Base-by-base conservation (phyloP, 148 eudicot species). In the Diospyros lotus region DNA sequence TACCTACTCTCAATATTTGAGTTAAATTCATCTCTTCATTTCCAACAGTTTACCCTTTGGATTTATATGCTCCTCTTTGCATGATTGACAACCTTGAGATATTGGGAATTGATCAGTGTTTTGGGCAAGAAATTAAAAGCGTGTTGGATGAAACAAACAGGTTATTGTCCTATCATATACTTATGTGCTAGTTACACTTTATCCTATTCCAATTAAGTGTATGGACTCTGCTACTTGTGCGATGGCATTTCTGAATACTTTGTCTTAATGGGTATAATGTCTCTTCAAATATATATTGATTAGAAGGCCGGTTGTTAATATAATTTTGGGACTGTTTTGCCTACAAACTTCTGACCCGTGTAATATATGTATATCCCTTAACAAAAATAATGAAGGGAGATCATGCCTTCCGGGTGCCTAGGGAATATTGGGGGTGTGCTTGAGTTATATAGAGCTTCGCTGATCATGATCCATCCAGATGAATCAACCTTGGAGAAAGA, bases 241-340 rank as follows among this genome's bases (percentile, higher is more conserved):
- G 46, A 65, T 90, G 79, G 96, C 99, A 52, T 95, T 95, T 66
- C 84, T n/a, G 94, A 44, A 63, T 92, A 59, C 67, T 95, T 76
- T 87, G 93, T 69, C 76, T 79, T 63, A 82, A 87, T 78, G 99
- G 97, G 58, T 95, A 92, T 79, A 79, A 84, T 75, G 89, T 95
- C 75, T 88, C 91, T 71, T 90, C 94, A 80, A 96, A 97, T 91
- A 81, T 6, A 71, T 76, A 11, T 28, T 46, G n/a, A 56, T 44
- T 18, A 54, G 68, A 4, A 17, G 53, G 58, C 58, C 58, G 41
- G 0, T 43, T 9, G 10, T 62, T 64, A 13, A 15, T 64, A n/a
- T 66, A 9, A 38, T 62, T 61, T 43, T 11, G 17, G 48, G 10
- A 67, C 39, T 60, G 28, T 43, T 65, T n/a, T n/a, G n/a, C 13